A percentile compares a stretch with the other conserved stretches of the same genome.
Evolutionary conservation across 202 grass and related monocot genomes (phyloP).

Genomic region (Sporobolus alterniflorus): DNA sequence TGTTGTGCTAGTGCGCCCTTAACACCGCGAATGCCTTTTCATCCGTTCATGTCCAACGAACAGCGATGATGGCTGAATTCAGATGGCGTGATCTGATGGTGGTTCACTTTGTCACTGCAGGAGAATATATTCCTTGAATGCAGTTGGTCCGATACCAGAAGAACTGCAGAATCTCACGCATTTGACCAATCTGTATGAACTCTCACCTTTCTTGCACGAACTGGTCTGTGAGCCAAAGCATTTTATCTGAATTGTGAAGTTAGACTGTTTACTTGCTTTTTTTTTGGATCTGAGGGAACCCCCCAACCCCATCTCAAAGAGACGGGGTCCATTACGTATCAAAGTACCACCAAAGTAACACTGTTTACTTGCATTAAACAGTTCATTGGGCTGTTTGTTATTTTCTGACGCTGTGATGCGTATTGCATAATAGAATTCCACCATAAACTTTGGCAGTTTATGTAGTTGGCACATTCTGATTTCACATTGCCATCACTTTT

Average conservation of each 20-base stretch:
- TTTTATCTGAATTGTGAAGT: no score
- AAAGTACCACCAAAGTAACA: no score
- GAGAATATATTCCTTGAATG: slow-evolving; percentile 45
- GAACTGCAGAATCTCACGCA: slow-evolving; percentile 67
- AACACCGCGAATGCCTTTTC: no score
- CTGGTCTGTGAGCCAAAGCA: background rate
- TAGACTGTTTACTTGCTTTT: no score
- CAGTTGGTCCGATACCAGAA: slow-evolving; percentile 57
- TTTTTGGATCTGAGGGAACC: no score
- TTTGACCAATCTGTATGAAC: slow-evolving; percentile 54
- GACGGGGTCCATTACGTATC: no score
- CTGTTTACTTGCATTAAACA: no score
- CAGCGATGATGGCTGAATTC: background rate
- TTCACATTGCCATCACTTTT: background rate
- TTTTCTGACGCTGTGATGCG: background rate
- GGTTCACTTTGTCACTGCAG: slow-evolving; percentile 29
- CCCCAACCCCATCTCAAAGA: no score
- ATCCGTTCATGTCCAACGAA: background rate
- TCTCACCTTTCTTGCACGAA: slow-evolving; percentile 4
- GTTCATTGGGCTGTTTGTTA: background rate
- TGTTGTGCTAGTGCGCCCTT: background rate
- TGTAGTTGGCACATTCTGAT: background rate
- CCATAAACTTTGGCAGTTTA: background rate
- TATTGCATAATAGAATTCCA: background rate
- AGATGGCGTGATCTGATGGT: background rate